Evolutionary conservation across 1,139 yeast genomes (phyloP), one percentile per base, ranked within the genome.

Genomic region (Hanseniaspora uvarum): DNA sequence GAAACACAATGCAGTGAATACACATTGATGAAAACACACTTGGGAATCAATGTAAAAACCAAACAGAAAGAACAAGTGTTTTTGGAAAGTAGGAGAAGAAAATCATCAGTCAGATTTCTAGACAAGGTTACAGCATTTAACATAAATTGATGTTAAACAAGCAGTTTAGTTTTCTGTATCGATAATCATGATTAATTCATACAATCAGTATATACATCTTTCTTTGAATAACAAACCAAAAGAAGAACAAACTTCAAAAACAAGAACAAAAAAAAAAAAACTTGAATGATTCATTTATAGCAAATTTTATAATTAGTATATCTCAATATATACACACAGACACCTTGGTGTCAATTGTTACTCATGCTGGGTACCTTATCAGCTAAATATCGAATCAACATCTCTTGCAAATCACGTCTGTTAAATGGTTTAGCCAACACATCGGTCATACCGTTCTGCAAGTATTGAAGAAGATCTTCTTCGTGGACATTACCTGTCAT

Each of bases 381-480:
- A 45, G 63, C 66, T 56, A 83, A 68, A 65, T 86, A 88, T 63
- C 86, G 82, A 58, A 84, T 80, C 56, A 86, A 70, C 64, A 86
- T 84, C 55, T 81, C 74, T 64, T 83, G 85, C 56, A 88, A 72
- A 64, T 86, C 95, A 59, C 82, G 88, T 64, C 84, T 86, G 5
- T 94, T 83, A 65, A 89, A 89, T 0, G 97, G 97, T 66, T 88
- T 88, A 2, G 95, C 94, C 61, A 89, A 71, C 51, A 88, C 85
- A 68, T 87, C 96, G 55, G 86, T 83, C 88, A 89, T 86, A 4
- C 96, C 96, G 63, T 86, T 88, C 60, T 83, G 85, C 57, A 85
- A 72, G 65, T 87, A 88, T 1, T 86, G 83, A 47, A 84, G 84
- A 56, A 86, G 72, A 67, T 86, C 95, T 60, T 83, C 80, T 59